Percentiles rank a stretch among this genome's conserved stretches.
phyloP scores from a whole-genome alignment of 768 basidiomycete species.

The Leccinum aurantiacum region DNA sequence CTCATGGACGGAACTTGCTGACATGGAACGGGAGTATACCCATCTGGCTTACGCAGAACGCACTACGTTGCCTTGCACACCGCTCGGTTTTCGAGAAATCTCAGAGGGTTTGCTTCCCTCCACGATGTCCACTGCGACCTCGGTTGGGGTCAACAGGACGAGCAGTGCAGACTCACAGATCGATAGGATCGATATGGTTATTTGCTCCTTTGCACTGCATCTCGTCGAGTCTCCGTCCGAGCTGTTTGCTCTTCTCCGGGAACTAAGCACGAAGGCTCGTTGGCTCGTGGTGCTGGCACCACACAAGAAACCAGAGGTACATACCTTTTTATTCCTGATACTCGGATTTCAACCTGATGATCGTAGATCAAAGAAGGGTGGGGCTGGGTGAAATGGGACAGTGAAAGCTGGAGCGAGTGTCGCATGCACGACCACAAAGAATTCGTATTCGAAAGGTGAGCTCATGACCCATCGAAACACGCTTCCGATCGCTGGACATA shows the following conservation, averaged over 20 bases:
- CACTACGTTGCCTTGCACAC: constrained; percentile 52
- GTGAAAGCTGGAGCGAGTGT: constrained; percentile 45
- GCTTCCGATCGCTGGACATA: not conserved
- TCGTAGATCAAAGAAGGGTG: constrained; percentile 61
- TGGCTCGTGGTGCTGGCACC: constrained; percentile 74
- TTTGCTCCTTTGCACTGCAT: constrained; percentile 77
- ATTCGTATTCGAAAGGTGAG: constrained; percentile 49
- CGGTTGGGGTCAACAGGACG: constrained; percentile 4
- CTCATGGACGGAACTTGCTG: constrained; percentile 11
- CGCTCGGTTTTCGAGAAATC: constrained; percentile 62
- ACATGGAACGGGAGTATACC: constrained; percentile 49
- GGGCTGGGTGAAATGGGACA: constrained; percentile 67
- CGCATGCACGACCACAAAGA: constrained; percentile 42
- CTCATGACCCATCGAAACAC: not conserved
- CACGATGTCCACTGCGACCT: constrained; percentile 12
- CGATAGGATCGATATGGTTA: constrained; percentile 52
- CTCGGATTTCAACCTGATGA: not conserved
- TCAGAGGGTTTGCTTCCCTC: constrained; percentile 54
- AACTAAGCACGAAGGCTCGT: constrained; percentile 55
- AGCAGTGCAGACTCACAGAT: not conserved
- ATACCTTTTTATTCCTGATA: not conserved
- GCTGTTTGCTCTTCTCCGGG: constrained; percentile 63
- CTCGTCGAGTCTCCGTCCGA: constrained; percentile 61
- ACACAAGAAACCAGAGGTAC: constrained; percentile 75
- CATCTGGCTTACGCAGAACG: constrained; percentile 55